Percentiles rank a stretch among this genome's conserved stretches.
These are phyloP conservation scores for Macrolepiota dolichaula DNA, from an alignment of 768 basidiomycete species.

Conservation along the genomic window DNA sequence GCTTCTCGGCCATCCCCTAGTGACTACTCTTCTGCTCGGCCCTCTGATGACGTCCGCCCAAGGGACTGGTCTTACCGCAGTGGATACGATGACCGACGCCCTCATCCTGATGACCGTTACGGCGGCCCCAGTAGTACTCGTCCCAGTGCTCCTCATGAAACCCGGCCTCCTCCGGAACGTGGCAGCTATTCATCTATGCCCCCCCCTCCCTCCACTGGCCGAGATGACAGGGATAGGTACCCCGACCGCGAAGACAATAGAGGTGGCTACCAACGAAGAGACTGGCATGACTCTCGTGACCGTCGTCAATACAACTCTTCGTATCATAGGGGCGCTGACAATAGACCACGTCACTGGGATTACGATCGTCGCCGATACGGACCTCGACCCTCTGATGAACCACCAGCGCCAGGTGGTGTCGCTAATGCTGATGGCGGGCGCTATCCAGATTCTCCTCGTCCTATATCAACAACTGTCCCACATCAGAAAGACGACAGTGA, in stretches of 20 bases:
- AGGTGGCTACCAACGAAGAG: conserved; percentile 6
- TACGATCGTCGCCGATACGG: conserved; percentile 8
- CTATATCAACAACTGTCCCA: not conserved
- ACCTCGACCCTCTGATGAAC: conserved; percentile 2
- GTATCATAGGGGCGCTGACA: conserved; percentile 5
- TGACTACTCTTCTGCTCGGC: conserved; percentile 4
- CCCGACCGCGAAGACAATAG: conserved; percentile 12
- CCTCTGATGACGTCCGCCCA: not conserved
- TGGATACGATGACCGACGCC: conserved; percentile 4
- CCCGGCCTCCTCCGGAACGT: not conserved
- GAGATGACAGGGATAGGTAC: conserved; percentile 12
- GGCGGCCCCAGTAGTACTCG: not conserved
- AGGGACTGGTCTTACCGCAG: conserved; percentile 8
- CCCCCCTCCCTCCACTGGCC: not conserved
- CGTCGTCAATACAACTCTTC: conserved; percentile 12
- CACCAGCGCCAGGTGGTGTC: not conserved
- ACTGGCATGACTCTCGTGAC: conserved; percentile 13
- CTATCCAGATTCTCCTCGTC: not conserved
- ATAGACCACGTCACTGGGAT: conserved; percentile 8
- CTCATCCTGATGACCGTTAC: conserved; percentile 9
- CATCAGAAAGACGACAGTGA: not conserved
- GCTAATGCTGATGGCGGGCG: not conserved
- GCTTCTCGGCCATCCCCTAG: not conserved
- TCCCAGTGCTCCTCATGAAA: conserved; percentile 6
- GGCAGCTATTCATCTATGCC: conserved; percentile 9